Evolutionary conservation across 2,329 filamentous ascomycete species (phyloP).

Genomic region (Botrytis elliptica): DNA sequence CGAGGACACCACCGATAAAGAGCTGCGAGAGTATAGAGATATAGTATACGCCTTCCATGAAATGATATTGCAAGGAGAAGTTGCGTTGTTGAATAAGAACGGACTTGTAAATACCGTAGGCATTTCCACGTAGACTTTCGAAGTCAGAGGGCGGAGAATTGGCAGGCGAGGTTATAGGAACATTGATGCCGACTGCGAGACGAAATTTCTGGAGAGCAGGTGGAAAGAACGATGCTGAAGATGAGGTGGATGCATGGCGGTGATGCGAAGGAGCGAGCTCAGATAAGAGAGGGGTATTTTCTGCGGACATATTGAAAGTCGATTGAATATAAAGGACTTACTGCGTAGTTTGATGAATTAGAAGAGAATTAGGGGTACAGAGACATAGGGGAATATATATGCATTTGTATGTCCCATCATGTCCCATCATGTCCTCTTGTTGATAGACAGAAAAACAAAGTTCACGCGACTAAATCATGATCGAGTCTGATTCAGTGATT

Average conservation of each 20-base stretch:
- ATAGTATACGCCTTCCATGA: slow-evolving; percentile 44
- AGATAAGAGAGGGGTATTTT: slow-evolving; percentile 4
- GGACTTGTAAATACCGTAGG: slow-evolving; percentile 42
- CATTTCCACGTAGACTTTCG: slow-evolving; percentile 26
- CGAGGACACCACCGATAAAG: slow-evolving; percentile 48
- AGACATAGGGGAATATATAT: not conserved
- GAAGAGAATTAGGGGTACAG: not conserved
- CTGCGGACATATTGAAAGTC: not conserved
- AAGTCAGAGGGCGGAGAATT: slow-evolving; percentile 23
- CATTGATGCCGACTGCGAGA: slow-evolving; percentile 12
- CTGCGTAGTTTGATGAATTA: not conserved
- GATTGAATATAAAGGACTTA: not conserved
- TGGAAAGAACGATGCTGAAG: not conserved
- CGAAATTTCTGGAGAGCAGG: slow-evolving; percentile 1
- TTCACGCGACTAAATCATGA: slow-evolving; percentile 16
- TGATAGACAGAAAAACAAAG: slow-evolving; percentile 7
- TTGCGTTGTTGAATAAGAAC: slow-evolving; percentile 41
- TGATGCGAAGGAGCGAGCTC: not conserved
- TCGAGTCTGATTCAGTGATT: not conserved
- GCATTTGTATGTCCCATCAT: not conserved
- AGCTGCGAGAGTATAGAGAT: slow-evolving; percentile 47
- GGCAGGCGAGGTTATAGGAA: not conserved
- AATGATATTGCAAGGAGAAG: slow-evolving; percentile 40
- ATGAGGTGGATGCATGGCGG: not conserved
- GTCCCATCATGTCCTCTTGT: not conserved